Evolutionary conservation across 2,329 filamentous ascomycete species (phyloP), one percentile per base, ranked within the genome.

Genomic region (Penicillium sp.): DNA sequence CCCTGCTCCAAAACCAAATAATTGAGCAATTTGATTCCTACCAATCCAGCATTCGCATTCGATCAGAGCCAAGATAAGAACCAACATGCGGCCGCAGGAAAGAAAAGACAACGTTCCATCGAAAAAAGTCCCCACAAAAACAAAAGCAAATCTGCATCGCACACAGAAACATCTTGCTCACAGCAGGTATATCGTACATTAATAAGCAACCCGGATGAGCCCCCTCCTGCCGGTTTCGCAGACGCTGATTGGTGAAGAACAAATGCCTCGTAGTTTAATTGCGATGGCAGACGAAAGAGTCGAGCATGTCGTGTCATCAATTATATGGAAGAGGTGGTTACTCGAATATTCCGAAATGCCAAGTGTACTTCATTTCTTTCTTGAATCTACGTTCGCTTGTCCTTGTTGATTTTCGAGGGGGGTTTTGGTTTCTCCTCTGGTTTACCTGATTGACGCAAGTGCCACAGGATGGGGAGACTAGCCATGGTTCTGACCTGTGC

Each of bases 261-360:
- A 67, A 67, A 67, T 67, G 61, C 65, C 65, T 65, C 65, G 63
- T 67, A 67, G 55, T 65, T 48, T 55, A 33, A 55, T 37, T 48
- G 22, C 26, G 30, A 30, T 14, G 52, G 25, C 35, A 14, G 28
- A 45, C 19, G 19, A 16, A 33, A 25, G 25, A 19, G 37, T 19
- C 7, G n/a, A 25, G 35, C 22, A 30, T 28, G 28, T 30, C n/a
- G 46, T 49, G 7, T 4, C 16, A 52, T 22, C 30, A 19, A 52
- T 37, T 13, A 11, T 13, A 14, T n/a, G 10, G 46, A 33, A 8
- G 16, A 52, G n/a, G n/a, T 13, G 5, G 25, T 30, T 26, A 48
- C 45, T 51, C n/a, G n/a, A 35, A 19, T 19, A 14, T 14, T n/a
- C 22, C 35, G 26, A n/a, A 48, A 30, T 6, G 22, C 11, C 16